Evolutionary conservation across 495 filamentous ascomycete species (phyloP).

Genomic region (Aspergillus carlsbadensis): DNA sequence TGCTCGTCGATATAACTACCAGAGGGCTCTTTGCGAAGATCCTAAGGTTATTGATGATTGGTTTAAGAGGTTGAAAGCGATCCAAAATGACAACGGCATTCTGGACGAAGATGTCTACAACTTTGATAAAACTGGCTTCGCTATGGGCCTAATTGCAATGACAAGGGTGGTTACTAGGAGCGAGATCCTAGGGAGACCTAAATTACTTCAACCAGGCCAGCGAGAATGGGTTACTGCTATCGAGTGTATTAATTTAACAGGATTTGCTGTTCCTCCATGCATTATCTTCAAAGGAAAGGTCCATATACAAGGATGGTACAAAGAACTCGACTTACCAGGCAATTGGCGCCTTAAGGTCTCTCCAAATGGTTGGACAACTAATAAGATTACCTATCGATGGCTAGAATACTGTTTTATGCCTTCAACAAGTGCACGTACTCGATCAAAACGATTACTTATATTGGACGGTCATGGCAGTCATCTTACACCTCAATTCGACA

Average conservation of each 20-base stretch:
- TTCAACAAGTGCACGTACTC: not conserved
- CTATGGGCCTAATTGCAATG: constrained; percentile 34
- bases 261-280: too few relatives aligned
- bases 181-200: constrained; percentile 21
- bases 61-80: constrained; percentile 36
- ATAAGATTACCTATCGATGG: constrained; percentile 21
- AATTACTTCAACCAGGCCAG: constrained; percentile 29
- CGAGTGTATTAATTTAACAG: too few relatives aligned
- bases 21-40: too few relatives aligned
- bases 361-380: constrained; percentile 28
- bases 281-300: too few relatives aligned
- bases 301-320: too few relatives aligned
- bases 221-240: too few relatives aligned
- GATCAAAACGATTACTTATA: not conserved
- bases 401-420: constrained; percentile 19
- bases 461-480: constrained; percentile 26
- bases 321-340: too few relatives aligned
- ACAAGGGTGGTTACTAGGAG: constrained; percentile 28
- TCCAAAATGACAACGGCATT: constrained; percentile 35
- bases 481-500: constrained; percentile 22
- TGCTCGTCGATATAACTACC: too few relatives aligned
- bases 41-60: constrained; percentile 29
- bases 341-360: constrained; percentile 2
- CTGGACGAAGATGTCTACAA: constrained; percentile 42
- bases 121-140: constrained; percentile 46